A percentile compares a stretch with the other conserved stretches of the same genome.
phyloP scores from a whole-genome alignment of 1,284 basidiomycete species.

The Athelia psychrophila region DNA sequence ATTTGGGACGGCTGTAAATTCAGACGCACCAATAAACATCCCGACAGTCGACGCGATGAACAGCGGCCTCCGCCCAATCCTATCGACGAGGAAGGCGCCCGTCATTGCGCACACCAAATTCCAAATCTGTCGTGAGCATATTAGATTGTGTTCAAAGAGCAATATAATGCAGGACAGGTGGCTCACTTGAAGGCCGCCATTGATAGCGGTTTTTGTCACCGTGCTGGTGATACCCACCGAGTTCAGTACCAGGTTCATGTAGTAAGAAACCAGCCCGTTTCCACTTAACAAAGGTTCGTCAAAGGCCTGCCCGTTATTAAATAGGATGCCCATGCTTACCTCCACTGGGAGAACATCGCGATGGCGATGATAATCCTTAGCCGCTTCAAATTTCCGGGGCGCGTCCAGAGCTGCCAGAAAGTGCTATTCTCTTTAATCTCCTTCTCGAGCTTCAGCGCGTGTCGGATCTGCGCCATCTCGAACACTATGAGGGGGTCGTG shows the following conservation, averaged over 20 bases:
- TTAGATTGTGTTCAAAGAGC: background rate
- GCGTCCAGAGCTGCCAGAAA: conserved; percentile 48
- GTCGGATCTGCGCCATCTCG: conserved; percentile 60
- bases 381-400: conserved; percentile 57
- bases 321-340: conserved; percentile 30
- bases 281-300: conserved; percentile 38
- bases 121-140: conserved; percentile 35
- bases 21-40: conserved; percentile 54
- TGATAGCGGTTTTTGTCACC: conserved; percentile 56
- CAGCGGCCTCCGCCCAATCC: conserved; percentile 56
- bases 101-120: conserved; percentile 51
- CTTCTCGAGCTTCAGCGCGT: conserved; percentile 58
- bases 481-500: conserved; percentile 43
- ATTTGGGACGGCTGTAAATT: too few species aligned
- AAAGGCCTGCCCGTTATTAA: background rate
- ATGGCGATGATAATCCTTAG: conserved; percentile 57
- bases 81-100: conserved; percentile 57
- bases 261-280: conserved; percentile 67
- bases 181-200: conserved; percentile 56
- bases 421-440: conserved; percentile 45
- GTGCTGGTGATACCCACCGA: conserved; percentile 53
- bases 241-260: conserved; percentile 62
- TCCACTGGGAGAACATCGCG: conserved; percentile 66
- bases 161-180: too few species aligned
- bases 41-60: conserved; percentile 64